Evolutionary conservation across 2,329 filamentous ascomycete genomes (phyloP).

Genomic region (Ilyonectria sp.): DNA sequence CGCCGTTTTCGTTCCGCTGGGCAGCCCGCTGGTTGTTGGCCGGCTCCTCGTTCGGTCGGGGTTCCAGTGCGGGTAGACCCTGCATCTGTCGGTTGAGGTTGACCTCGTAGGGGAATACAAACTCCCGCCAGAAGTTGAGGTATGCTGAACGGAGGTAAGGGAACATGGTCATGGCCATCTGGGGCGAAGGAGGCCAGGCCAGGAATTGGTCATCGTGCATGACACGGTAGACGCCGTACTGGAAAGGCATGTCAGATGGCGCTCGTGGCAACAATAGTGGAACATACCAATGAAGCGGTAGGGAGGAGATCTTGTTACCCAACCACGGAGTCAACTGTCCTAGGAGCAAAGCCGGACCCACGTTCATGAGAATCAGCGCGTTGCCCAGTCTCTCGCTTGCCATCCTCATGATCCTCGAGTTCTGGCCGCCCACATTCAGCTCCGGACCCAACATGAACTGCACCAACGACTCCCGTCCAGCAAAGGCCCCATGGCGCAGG

Average conservation of each 20-base stretch:
- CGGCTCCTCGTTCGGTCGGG: slow-evolving; percentile 37
- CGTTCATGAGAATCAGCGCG: slow-evolving; percentile 58
- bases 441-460: slow-evolving; percentile 58
- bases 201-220: slow-evolving; percentile 62
- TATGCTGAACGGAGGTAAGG: slow-evolving; percentile 64
- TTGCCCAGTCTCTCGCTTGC: slow-evolving; percentile 52
- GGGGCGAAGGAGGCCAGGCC: slow-evolving; percentile 68
- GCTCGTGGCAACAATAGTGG: too few relatives aligned
- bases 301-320: slow-evolving; percentile 59
- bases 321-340: slow-evolving; percentile 61
- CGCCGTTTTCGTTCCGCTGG: slow-evolving; percentile 49
- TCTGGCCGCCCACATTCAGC: slow-evolving; percentile 48
- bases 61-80: slow-evolving; percentile 54
- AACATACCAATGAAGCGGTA: slow-evolving; percentile 58
- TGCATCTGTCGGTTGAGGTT: slow-evolving; percentile 64
- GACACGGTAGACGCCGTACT: slow-evolving; percentile 66
- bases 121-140: slow-evolving; percentile 61
- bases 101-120: slow-evolving; percentile 64
- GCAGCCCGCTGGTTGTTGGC: slow-evolving; percentile 37
- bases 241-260: slow-evolving; percentile 8
- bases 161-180: slow-evolving; percentile 65
- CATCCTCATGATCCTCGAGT: slow-evolving; percentile 41
- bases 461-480: slow-evolving; percentile 62
- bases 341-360: slow-evolving; percentile 63
- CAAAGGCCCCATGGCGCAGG: slow-evolving; percentile 66